Evolutionary conservation across 495 filamentous ascomycete genomes (phyloP), one percentile per base, ranked within the genome.

Genomic region (Lophiotrema nucula): DNA sequence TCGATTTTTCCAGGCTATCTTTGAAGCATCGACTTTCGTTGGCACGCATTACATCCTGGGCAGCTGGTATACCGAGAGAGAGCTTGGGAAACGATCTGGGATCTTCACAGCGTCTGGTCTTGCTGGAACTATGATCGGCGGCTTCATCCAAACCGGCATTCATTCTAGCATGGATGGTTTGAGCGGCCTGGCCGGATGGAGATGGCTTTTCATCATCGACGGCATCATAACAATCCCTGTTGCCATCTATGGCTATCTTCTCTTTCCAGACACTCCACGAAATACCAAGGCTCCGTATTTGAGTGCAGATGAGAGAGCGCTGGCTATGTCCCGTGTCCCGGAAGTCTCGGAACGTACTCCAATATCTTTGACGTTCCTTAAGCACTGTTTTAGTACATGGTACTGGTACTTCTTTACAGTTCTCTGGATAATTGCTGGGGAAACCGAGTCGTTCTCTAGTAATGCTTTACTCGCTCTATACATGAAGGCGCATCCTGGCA

Each of bases 21-120:
- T 75, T 28, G 84, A 88, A 67, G 71, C 80, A 0, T 79, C 71
- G 49, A 83, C 79, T 10, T 88, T 86, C 43, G 77, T 81, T 4
- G 83, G 85, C 15, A 85, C 79, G 0, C 82, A 85, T 33, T 86
- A 85, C 60, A 80, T 88, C 63, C 71, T 88, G 1, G 83, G 84
- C 1, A 77, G 77, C 0, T 88, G 85, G 84, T 88, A 88, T 57
- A 86, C 77, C 2, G 75, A 80, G 53, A 71, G 73, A 28, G 85
- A 88, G 68, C 72, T 87, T 1, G 83, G 81, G 1, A 88, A 87
- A 64, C 76, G 85, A 2, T 80, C 72, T 18, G 72, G 70, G 0
- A 70, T 76, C 28, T 78, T 77, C 68, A 72, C 69, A 0, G 67
- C 70, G 0, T 71, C 65, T 0, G 72, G 72, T 0, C 53, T 75